Evolutionary conservation across 2,329 filamentous ascomycete species (phyloP).

Genomic region (Diaporthe australafricana): DNA sequence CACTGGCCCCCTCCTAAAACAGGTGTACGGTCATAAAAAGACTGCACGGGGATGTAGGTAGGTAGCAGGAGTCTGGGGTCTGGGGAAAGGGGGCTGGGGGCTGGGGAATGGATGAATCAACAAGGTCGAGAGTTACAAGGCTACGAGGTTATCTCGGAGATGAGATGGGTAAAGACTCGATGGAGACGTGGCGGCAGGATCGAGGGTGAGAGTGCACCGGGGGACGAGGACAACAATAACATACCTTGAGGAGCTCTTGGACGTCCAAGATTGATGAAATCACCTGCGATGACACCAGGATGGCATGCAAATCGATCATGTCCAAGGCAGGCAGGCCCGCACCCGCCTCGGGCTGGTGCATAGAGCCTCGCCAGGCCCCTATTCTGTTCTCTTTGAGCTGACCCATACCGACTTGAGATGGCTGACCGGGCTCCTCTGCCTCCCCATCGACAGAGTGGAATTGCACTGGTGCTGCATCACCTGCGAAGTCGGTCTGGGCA

Average conservation of each 20-base stretch:
- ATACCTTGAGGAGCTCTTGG: slow-evolving; percentile 74
- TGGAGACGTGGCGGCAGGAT: neutral
- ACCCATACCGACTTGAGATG: slow-evolving; percentile 56
- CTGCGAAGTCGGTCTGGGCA: slow-evolving; percentile 78
- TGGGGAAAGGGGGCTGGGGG: too few species aligned
- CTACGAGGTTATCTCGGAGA: neutral
- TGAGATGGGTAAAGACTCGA: neutral
- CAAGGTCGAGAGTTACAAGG: neutral
- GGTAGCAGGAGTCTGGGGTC: too few species aligned
- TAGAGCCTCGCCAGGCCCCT: slow-evolving; percentile 72
- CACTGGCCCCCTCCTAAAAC: neutral
- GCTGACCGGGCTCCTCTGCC: slow-evolving; percentile 56
- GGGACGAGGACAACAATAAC: neutral
- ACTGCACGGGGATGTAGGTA: neutral
- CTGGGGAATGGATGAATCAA: neutral
- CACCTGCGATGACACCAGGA: slow-evolving; percentile 82
- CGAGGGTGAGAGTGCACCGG: neutral
- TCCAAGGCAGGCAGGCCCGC: slow-evolving; percentile 79
- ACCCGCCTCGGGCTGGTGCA: slow-evolving; percentile 67
- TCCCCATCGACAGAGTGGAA: slow-evolving; percentile 62
- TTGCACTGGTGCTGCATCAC: slow-evolving; percentile 64
- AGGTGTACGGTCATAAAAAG: too few species aligned
- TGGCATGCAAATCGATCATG: slow-evolving; percentile 85
- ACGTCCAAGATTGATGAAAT: slow-evolving; percentile 83
- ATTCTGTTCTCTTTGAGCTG: slow-evolving; percentile 69